phyloP scores from a whole-genome alignment of 2,329 filamentous ascomycete genomes.

The Fusarium sublunatum region DNA sequence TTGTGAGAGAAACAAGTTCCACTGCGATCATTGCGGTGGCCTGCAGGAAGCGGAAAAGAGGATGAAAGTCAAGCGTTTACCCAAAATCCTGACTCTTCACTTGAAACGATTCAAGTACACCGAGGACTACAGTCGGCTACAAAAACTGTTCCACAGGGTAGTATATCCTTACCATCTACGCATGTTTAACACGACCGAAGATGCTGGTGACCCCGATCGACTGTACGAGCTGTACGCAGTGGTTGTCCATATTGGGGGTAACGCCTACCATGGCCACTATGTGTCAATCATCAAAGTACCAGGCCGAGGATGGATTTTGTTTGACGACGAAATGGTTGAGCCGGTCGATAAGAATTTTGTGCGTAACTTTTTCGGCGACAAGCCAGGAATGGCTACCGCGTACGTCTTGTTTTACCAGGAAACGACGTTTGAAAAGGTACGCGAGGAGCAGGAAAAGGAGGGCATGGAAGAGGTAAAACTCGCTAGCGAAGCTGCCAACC shows the following conservation, averaged over 20 bases:
- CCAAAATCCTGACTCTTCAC: constrained; percentile 90
- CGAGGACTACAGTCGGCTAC: constrained; percentile 90
- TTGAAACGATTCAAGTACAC: constrained; percentile 99
- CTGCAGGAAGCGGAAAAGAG: constrained; percentile 97
- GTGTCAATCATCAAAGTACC: constrained; percentile 98
- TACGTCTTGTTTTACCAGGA: constrained; percentile 99
- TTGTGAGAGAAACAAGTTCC: constrained; percentile 98
- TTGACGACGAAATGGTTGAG: constrained; percentile 98
- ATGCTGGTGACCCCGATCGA: constrained; percentile 91
- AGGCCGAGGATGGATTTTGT: constrained; percentile 93
- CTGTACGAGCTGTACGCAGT: constrained; percentile 97
- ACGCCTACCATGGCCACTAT: constrained; percentile 97
- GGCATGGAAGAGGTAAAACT: constrained; percentile 71
- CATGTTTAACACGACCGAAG: constrained; percentile 97
- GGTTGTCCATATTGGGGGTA: constrained; percentile 95
- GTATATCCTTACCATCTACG: constrained; percentile 97
- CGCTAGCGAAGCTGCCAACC: constrained; percentile 66
- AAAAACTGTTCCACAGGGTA: constrained; percentile 96
- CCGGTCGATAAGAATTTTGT: constrained; percentile 97
- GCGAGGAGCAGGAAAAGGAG: constrained; percentile 86
- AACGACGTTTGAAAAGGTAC: constrained; percentile 74
- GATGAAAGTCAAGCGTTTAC: constrained; percentile 98
- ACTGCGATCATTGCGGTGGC: constrained; percentile 96
- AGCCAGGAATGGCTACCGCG: constrained; percentile 88
- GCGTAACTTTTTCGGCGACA: constrained; percentile 96